These are phyloP conservation scores for Pezicula neosporulosa DNA, from an alignment of 2,329 filamentous ascomycete species.

Conservation along the genomic window DNA sequence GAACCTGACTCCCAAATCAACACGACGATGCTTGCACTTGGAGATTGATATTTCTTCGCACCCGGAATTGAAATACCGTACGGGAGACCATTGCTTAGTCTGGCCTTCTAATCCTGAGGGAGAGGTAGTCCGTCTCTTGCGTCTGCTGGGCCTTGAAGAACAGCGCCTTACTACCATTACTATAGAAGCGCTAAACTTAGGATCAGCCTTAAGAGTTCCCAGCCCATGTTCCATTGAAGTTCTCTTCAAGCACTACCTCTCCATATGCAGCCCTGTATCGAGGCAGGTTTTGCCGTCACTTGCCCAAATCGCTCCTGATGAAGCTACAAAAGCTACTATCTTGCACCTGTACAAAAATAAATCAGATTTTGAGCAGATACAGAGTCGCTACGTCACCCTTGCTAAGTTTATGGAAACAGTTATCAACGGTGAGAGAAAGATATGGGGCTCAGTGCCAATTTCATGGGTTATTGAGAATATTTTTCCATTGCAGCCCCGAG, in stretches of 20 bases:
- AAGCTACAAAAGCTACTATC: background rate
- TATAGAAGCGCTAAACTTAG: background rate
- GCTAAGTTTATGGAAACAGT: background rate
- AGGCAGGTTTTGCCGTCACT: background rate
- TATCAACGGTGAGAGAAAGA: background rate
- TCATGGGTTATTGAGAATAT: background rate
- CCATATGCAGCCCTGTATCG: background rate
- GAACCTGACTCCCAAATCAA: background rate
- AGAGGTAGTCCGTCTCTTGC: background rate
- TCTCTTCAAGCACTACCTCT: background rate
- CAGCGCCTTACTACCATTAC: background rate
- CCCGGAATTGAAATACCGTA: background rate
- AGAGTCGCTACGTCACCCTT: background rate
- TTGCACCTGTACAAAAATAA: background rate
- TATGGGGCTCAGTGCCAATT: background rate
- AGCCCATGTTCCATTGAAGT: background rate
- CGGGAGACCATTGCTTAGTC: constrained; percentile 1
- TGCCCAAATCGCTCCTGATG: background rate
- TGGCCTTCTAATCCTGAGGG: constrained; percentile 1
- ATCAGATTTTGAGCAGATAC: background rate
- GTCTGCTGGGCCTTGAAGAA: background rate
- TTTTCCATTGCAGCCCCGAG: background rate
- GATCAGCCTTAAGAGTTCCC: background rate
- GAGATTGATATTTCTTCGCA: constrained; percentile 1
- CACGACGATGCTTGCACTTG: constrained; percentile 1